Evolutionary conservation across 306 rosid genomes (phyloP).

Genomic region (Cercis canadensis): DNA sequence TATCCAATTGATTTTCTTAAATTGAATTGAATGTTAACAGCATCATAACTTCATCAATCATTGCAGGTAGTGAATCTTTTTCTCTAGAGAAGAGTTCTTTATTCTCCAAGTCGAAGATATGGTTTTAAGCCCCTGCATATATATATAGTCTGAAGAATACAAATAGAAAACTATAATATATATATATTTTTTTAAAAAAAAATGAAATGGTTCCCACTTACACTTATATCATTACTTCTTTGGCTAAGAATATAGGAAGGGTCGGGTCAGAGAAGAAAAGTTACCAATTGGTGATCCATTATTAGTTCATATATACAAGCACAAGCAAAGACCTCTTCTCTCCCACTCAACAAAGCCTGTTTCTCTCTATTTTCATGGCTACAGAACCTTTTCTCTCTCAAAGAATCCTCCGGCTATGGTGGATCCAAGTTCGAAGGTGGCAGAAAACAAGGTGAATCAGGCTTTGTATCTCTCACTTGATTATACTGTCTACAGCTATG

Average conservation of each 20-base stretch:
- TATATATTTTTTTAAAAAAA: neutral
- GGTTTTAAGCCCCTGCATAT: slow-evolving; percentile 19
- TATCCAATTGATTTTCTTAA: too few relatives aligned
- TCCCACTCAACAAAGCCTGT: slow-evolving; percentile 16
- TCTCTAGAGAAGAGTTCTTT: neutral
- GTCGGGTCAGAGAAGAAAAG: slow-evolving; percentile 46
- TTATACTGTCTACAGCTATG: slow-evolving; percentile 33
- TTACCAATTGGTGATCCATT: slow-evolving; percentile 38
- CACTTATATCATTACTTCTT: slow-evolving; percentile 43
- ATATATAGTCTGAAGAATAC: neutral
- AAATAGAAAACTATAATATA: neutral
- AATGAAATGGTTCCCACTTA: slow-evolving; percentile 36
- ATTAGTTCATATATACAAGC: slow-evolving; percentile 25
- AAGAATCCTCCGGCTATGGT: slow-evolving; percentile 32
- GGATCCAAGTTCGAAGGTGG: slow-evolving; percentile 41
- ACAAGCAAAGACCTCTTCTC: slow-evolving; percentile 14
- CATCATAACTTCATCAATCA: slow-evolving; percentile 10
- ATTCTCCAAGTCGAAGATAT: too few relatives aligned
- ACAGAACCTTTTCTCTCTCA: slow-evolving; percentile 14
- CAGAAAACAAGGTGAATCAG: slow-evolving; percentile 37
- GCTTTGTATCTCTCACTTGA: slow-evolving; percentile 12
- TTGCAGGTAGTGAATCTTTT: neutral
- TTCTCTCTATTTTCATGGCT: slow-evolving; percentile 32
- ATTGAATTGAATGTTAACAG: neutral
- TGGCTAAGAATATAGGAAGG: slow-evolving; percentile 43